Conservation (phyloP, 768 basidiomycete species). For the Vishniacozyma victoriae region DNA sequence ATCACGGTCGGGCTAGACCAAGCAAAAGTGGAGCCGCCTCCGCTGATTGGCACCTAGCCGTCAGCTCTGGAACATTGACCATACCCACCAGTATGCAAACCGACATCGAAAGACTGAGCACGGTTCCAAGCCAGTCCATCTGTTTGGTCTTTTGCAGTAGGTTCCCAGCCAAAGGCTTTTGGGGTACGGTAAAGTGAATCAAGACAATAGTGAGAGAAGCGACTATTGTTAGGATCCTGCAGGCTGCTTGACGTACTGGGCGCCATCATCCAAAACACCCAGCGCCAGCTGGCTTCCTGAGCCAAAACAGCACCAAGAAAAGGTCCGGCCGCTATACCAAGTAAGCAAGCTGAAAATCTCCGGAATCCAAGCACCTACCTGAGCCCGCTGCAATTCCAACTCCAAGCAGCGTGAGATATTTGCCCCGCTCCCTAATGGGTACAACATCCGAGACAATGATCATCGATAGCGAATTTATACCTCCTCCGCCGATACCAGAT, state of each 20-base stretch:
- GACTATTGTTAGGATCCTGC: slow-evolving; percentile 11
- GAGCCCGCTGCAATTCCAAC: slow-evolving; percentile 14
- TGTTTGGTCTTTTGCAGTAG: slow-evolving; percentile 16
- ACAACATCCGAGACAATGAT: slow-evolving; percentile 31
- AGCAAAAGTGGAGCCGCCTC: slow-evolving; percentile 27
- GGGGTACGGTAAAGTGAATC: slow-evolving; percentile 20
- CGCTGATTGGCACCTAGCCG: slow-evolving; percentile 21
- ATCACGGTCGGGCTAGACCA: slow-evolving; percentile 30
- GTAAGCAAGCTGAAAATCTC: background rate
- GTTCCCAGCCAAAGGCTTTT: slow-evolving; percentile 15
- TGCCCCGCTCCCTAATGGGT: slow-evolving; percentile 18
- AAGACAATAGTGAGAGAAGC: slow-evolving; percentile 9
- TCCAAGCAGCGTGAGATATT: slow-evolving; percentile 14
- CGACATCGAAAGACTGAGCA: slow-evolving; percentile 23
- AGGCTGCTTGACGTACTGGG: slow-evolving; percentile 2
- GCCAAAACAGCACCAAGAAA: slow-evolving; percentile 12
- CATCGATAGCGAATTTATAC: slow-evolving; percentile 24
- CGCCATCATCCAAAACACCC: slow-evolving; percentile 20
- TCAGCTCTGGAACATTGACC: background rate
- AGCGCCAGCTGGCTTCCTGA: slow-evolving; percentile 18
- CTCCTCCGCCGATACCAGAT: slow-evolving; percentile 25
- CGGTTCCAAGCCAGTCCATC: slow-evolving; percentile 34
- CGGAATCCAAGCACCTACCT: background rate
- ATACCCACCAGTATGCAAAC: slow-evolving; percentile 23
- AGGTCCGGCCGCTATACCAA: slow-evolving; percentile 3